Evolutionary conservation across 192 early-diverging fungal species (phyloP), one percentile per base, ranked within the genome.

Genomic region (Powellomyces hirtus): DNA sequence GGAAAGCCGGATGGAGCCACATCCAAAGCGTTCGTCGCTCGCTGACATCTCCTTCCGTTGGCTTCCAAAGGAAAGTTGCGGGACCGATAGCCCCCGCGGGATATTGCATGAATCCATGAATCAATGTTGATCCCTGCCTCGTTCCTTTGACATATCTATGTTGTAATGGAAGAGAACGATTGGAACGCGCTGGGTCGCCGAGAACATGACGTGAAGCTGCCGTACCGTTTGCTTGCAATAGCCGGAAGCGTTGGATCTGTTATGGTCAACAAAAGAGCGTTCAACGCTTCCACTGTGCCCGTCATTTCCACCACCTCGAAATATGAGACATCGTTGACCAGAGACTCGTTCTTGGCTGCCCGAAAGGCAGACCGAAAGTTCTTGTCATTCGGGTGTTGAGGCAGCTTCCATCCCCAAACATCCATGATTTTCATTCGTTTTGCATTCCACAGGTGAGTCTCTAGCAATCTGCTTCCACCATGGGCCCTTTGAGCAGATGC

Each of bases 371-470:
- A 86, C 27, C 88, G 82, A 22, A 86, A 83, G 66, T 88, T 89
- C 73, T 96, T 94, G 53, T 92, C 92, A 74, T 92, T 94, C 18
- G 94, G 91, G 57, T 90, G 84, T 33, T 89, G 82, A 14, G 93
- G 88, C 5, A 94, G 52, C 68, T 85, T 83, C 66, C 85, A 88
- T 0, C 93, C 91, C 94, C 94, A 96, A 18, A 81, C 67, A 58
- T 91, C 82, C 36, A 60, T 73, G 94, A 99, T 99, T 53, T 92
- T 90, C 92, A 98, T 95, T 63, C 97, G 84, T 75, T 99, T 99
- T 13, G 93, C 89, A 71, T 99, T 95, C 97, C 97, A 99, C 27
- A 96, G 84, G 79, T 99, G 95, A 37, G 95, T 99, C 73, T 97
- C 95, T 27, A 99, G 72, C 97, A 95, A 99, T 35, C 84, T 80